Evolutionary conservation across 306 rosid species (phyloP), one percentile per base, ranked within the genome.

Genomic region (Acmispon strigosus): DNA sequence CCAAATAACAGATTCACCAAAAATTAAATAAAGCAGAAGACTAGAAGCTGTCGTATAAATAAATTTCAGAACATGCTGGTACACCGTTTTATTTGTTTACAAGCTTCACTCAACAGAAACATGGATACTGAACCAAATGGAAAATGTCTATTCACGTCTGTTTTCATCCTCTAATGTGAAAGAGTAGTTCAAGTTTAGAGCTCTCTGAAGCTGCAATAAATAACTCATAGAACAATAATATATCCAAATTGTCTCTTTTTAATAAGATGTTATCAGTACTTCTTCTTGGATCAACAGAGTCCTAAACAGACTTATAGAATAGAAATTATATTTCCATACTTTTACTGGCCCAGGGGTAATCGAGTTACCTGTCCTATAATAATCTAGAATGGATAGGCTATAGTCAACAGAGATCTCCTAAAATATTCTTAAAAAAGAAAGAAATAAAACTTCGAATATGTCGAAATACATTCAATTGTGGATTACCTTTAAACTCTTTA

Each of bases 81-180:
- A 27, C 22, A 27, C 37, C 22, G 10, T 27, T 55, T 54, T 19
- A 41, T 50, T 61, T 13, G 53, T 54, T 55, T 45, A 45, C 47
- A 45, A 34, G 45, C 36, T 36, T 63, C 60, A n/a, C 41, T 62
- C 55, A 70, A 10, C 47, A 54, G 62, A 51, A 34, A 16, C 48
- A 12, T 32, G 60, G 45, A 55, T 14, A 55, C 47, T 18, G 47
- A 63, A 71, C 61, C 82, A 63, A 71, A 63, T 15, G 50, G 77
- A 56, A 70, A 78, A 57, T 20, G 55, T 17, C 27, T 15, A 56
- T 56, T 45, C 29, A 48, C 17, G 55, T 60, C 61, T 6, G 22
- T 55, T 70, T 63, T 48, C 64, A 64, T 60, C 54, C 63, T 71
- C 48, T 58, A 45, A 59, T 37, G 63, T 58, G 55, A 67, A 67